Percentiles rank a stretch among this genome's conserved stretches.
Evolutionary conservation across 78 protist genomes (phyloP).

Genomic region (Dictyostelium citrinum): DNA sequence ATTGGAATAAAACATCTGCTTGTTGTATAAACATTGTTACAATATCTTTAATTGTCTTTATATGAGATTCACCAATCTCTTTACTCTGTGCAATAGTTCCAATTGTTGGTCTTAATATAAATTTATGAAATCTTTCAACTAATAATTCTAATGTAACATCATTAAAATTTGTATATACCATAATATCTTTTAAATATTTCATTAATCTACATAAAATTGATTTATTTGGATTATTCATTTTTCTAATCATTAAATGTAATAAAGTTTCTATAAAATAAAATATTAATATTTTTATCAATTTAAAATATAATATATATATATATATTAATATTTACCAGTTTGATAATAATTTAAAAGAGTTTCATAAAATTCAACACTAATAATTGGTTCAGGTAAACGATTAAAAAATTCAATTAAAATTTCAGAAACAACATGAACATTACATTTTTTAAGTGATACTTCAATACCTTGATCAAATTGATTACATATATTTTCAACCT

Average conservation of each 20-base stretch:
- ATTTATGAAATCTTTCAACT: constrained; percentile 38
- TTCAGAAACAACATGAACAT: constrained; percentile 9
- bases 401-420: constrained; percentile 22
- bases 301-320: neutral
- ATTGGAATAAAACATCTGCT: constrained; percentile 35
- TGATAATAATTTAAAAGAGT: constrained; percentile 69
- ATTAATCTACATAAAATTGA: constrained; percentile 49
- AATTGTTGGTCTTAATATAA: constrained; percentile 26
- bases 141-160: constrained; percentile 35
- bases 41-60: constrained; percentile 18
- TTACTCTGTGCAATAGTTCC: neutral
- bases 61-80: constrained; percentile 2
- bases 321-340: constrained; percentile 14
- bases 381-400: constrained; percentile 50
- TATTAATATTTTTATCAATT: too few relatives aligned
- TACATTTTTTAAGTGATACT: constrained; percentile 3
- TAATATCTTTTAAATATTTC: constrained; percentile 39
- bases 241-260: constrained; percentile 57
- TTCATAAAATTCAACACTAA: constrained; percentile 52
- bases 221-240: constrained; percentile 64
- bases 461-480: constrained; percentile 27
- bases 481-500: neutral
- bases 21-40: constrained; percentile 48
- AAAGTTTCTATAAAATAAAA: constrained; percentile 26
- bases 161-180: constrained; percentile 59